Conservation (phyloP, 139 green algal genomes). For the Closterium sp. region DNA sequence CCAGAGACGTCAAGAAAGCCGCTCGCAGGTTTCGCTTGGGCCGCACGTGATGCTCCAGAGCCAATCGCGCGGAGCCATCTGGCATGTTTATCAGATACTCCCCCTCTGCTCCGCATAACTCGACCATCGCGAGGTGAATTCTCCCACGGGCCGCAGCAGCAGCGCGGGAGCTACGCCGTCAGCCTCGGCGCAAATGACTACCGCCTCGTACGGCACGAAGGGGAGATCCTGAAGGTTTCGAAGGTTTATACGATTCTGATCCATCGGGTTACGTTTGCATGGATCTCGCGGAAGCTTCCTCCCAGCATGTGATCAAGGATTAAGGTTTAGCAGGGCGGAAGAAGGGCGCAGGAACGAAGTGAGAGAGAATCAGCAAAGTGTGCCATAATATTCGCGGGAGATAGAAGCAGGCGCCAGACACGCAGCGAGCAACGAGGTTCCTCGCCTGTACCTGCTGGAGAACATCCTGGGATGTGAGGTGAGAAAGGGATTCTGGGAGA, state of each 20-base stretch:
- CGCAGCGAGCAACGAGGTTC: too few species aligned
- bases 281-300: background rate
- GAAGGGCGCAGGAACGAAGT: background rate
- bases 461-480: too few species aligned
- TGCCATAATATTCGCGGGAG: background rate
- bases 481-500: too few species aligned
- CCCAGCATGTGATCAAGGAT: background rate
- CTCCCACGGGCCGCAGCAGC: background rate
- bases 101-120: background rate
- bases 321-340: background rate
- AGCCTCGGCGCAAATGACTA: background rate
- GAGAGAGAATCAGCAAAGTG: background rate
- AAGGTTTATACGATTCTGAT: background rate
- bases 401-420: background rate
- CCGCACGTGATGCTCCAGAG: background rate
- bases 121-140: background rate
- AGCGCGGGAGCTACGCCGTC: background rate
- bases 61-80: background rate
- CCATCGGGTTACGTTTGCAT: background rate
- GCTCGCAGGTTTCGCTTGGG: background rate
- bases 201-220: background rate
- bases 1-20: background rate
- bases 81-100: background rate
- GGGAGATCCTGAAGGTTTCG: background rate
- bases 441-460: too few species aligned